A percentile compares a stretch with the other conserved stretches of the same genome.
Conservation (phyloP, 169 alveolate species). For the Eimeria praecox region DNA sequence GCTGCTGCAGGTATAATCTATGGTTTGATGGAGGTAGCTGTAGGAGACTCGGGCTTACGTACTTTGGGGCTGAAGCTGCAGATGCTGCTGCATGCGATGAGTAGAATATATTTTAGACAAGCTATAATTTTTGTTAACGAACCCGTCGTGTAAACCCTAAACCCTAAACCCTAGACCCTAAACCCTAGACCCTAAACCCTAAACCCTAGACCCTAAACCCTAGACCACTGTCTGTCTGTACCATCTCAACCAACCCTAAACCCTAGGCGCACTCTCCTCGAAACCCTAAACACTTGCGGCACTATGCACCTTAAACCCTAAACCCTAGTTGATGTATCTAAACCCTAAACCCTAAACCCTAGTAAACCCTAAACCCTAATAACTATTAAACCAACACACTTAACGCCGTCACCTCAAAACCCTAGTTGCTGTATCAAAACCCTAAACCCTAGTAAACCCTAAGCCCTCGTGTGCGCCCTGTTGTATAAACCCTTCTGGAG, state of each 20-base stretch:
- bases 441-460: too few species aligned
- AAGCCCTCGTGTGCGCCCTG: too few species aligned
- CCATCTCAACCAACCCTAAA: not conserved
- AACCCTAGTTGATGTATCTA: too few species aligned
- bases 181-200: slow-evolving; percentile 6
- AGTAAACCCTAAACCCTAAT: too few species aligned
- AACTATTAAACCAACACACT: too few species aligned
- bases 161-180: slow-evolving; percentile 29
- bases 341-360: too few species aligned
- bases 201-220: slow-evolving; percentile 33
- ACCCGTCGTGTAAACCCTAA: slow-evolving; percentile 58
- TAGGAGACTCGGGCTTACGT: slow-evolving; percentile 32
- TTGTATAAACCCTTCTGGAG: too few species aligned
- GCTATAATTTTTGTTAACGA: slow-evolving; percentile 82
- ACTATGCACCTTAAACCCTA: too few species aligned
- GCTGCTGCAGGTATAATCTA: slow-evolving; percentile 59
- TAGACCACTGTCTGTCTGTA: not conserved
- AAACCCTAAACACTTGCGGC: too few species aligned
- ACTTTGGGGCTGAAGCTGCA: slow-evolving; percentile 53
- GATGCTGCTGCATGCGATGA: slow-evolving; percentile 22
- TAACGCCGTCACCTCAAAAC: too few species aligned
- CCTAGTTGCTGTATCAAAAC: too few species aligned
- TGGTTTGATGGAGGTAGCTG: slow-evolving; percentile 13
- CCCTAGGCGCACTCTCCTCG: too few species aligned
- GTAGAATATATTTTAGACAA: slow-evolving; percentile 76